A percentile compares a stretch with the other conserved stretches of the same genome.
Evolutionary conservation across 108 stramenopile genomes (phyloP).

Genomic region (Fistulifera pelliculosa): DNA sequence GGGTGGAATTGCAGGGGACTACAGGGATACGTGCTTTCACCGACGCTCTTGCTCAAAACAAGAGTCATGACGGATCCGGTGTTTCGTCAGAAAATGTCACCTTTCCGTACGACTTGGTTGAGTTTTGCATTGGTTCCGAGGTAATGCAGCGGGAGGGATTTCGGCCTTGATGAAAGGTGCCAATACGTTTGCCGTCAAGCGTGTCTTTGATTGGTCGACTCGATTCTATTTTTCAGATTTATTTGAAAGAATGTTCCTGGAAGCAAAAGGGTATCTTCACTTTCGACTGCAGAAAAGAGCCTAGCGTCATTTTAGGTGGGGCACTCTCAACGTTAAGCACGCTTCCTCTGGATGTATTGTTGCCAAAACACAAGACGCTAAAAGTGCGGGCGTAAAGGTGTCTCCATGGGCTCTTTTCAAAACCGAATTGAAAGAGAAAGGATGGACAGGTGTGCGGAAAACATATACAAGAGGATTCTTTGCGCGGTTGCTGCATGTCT

Average conservation of each 20-base stretch:
- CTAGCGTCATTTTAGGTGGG: constrained; percentile 36
- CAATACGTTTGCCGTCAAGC: constrained; percentile 42
- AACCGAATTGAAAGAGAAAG: constrained; percentile 20
- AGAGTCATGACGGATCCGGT: constrained; percentile 59
- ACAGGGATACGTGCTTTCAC: constrained; percentile 50
- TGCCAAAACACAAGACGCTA: constrained; percentile 51
- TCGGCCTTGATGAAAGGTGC: constrained; percentile 48
- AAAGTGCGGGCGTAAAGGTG: constrained; percentile 39
- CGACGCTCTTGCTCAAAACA: constrained; percentile 61
- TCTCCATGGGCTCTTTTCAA: constrained; percentile 13
- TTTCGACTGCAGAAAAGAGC: constrained; percentile 25
- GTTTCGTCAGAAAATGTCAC: constrained; percentile 36
- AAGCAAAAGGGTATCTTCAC: not conserved
- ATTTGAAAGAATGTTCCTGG: constrained; percentile 17
- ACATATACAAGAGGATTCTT: constrained; percentile 30
- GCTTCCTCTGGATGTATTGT: constrained; percentile 52
- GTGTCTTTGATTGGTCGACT: constrained; percentile 56
- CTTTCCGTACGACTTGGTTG: constrained; percentile 15
- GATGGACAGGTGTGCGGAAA: constrained; percentile 16
- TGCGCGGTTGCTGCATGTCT: constrained; percentile 27
- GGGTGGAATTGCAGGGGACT: constrained; percentile 45
- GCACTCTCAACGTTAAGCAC: constrained; percentile 26
- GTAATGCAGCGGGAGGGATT: constrained; percentile 40
- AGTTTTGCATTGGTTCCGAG: constrained; percentile 25
- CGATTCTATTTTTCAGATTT: constrained; percentile 43